Evolutionary conservation across 140 eudicot genomes (phyloP).

Genomic region (Senecio squalidus): DNA sequence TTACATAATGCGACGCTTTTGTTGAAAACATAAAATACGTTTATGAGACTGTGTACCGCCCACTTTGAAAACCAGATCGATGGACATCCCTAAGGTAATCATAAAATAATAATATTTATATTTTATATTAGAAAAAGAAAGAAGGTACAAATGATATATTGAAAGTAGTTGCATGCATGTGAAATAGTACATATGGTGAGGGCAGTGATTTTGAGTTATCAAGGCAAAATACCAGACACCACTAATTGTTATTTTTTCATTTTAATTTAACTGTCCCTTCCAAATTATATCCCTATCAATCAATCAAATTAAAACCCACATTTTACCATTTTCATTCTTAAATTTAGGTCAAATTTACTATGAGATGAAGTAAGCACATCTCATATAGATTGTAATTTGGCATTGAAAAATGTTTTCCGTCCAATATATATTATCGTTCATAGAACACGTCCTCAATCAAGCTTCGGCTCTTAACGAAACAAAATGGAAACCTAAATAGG

Average conservation of each 20-base stretch:
- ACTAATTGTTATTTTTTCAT: slow-evolving; percentile 12
- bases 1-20: too few relatives aligned
- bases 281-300: background rate
- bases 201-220: slow-evolving; percentile 33
- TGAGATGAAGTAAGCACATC: too few relatives aligned
- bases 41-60: too few relatives aligned
- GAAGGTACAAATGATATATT: background rate
- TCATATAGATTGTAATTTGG: too few relatives aligned
- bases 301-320: slow-evolving; percentile 3
- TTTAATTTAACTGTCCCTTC: slow-evolving; percentile 11
- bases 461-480: too few relatives aligned
- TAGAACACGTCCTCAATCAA: too few relatives aligned
- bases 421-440: too few relatives aligned
- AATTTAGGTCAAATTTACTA: background rate
- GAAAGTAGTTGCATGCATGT: slow-evolving; percentile 29
- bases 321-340: background rate
- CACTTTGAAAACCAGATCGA: too few relatives aligned
- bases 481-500: too few relatives aligned
- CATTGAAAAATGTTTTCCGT: too few relatives aligned
- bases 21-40: too few relatives aligned
- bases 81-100: background rate
- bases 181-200: slow-evolving; percentile 31
- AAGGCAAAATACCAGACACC: slow-evolving; percentile 26
- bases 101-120: too few relatives aligned
- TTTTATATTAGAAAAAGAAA: background rate